Conservation (phyloP, 805 yeast genomes). For the Cyberlindnera saturnus region DNA sequence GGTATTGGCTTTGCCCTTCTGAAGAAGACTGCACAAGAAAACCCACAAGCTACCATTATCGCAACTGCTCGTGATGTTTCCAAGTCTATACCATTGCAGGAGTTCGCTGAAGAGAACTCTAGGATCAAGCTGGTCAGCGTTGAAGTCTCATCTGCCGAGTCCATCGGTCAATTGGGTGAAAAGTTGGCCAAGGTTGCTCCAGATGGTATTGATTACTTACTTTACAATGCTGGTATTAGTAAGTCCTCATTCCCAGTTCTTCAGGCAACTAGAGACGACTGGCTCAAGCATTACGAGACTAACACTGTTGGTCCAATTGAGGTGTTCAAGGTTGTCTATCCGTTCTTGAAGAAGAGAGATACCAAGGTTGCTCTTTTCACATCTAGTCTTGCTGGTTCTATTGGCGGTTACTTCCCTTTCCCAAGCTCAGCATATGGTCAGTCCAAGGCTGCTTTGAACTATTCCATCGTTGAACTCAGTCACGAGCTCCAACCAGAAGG, state of each 20-base stretch:
- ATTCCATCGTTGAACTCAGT: constrained; percentile 19
- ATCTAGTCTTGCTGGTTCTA: constrained; percentile 26
- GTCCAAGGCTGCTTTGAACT: constrained; percentile 34
- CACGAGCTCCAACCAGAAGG: constrained; percentile 23
- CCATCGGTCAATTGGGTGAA: constrained; percentile 2
- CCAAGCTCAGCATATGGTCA: constrained; percentile 27
- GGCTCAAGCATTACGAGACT: constrained; percentile 1
- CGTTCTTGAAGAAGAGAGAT: constrained; percentile 11
- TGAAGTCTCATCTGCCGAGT: constrained; percentile 3
- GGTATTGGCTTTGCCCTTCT: constrained; percentile 7
- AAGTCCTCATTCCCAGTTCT: not conserved
- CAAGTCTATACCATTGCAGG: not conserved
- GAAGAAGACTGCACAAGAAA: not conserved
- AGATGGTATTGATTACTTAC: no score
- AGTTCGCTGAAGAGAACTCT: not conserved
- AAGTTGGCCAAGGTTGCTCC: no score
- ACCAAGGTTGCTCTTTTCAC: constrained; percentile 24
- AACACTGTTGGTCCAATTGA: constrained; percentile 2
- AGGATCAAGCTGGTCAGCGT: constrained; percentile 6
- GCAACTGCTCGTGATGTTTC: constrained; percentile 1
- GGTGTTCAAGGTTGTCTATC: constrained; percentile 4
- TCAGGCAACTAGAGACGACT: not conserved
- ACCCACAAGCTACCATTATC: not conserved
- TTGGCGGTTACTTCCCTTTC: constrained; percentile 8
- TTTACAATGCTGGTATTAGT: constrained; percentile 10